Evolutionary conservation across 2,329 filamentous ascomycete species (phyloP).

Genomic region (Hypoxylon sp.): DNA sequence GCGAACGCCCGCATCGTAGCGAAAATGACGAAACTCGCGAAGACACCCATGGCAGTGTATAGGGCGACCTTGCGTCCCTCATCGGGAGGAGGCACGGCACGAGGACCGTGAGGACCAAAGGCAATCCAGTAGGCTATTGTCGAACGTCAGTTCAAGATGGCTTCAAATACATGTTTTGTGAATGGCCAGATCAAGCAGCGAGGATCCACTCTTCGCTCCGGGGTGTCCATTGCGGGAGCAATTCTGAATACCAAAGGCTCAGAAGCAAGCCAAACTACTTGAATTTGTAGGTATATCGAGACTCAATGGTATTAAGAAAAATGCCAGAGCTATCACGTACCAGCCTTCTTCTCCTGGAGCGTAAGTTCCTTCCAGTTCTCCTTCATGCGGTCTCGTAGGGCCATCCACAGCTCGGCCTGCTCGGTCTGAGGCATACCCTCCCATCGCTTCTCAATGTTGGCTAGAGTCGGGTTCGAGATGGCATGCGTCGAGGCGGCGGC

Average conservation of each 20-base stretch:
- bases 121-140: slow-evolving; percentile 96
- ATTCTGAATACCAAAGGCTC: slow-evolving; percentile 16
- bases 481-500: slow-evolving; percentile 82
- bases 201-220: slow-evolving; percentile 46
- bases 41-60: slow-evolving; percentile 79
- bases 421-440: slow-evolving; percentile 97
- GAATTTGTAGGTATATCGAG: neutral
- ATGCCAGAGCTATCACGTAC: slow-evolving; percentile 72
- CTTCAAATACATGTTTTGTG: slow-evolving; percentile 43
- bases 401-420: slow-evolving; percentile 99
- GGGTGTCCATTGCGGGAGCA: slow-evolving; percentile 21
- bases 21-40: slow-evolving; percentile 79
- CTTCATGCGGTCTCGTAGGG: slow-evolving; percentile 98
- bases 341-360: slow-evolving; percentile 97
- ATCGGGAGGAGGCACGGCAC: slow-evolving; percentile 84
- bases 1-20: slow-evolving; percentile 78
- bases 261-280: neutral
- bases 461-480: slow-evolving; percentile 97
- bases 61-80: slow-evolving; percentile 84
- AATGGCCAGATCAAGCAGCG: slow-evolving; percentile 37
- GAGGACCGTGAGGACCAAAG: slow-evolving; percentile 96
- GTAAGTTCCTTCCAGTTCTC: slow-evolving; percentile 96
- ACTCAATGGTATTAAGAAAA: neutral
- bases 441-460: slow-evolving; percentile 99
- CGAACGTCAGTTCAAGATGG: slow-evolving; percentile 55